These are phyloP conservation scores for Debaryomyces tyrocola DNA, from an alignment of 805 yeast species.

Conservation along the genomic window DNA sequence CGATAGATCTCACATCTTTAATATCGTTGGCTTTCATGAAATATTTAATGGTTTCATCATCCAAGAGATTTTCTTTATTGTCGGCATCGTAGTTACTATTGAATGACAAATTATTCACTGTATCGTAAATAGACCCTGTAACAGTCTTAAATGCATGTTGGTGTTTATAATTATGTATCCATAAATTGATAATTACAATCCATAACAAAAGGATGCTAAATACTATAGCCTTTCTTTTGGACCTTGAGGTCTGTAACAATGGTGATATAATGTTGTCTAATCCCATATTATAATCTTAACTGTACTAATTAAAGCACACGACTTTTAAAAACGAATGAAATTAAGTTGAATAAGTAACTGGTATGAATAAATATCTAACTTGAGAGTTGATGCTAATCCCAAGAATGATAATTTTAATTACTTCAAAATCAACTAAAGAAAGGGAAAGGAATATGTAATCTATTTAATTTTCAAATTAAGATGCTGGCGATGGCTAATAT, in stretches of 20 bases:
- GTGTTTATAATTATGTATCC: background rate
- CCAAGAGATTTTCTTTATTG: conserved; percentile 4
- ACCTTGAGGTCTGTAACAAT: background rate
- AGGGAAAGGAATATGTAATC: no score
- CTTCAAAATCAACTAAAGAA: no score
- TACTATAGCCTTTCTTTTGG: background rate
- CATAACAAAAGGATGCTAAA: background rate
- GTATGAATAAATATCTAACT: no score
- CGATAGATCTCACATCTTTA: conserved; percentile 19
- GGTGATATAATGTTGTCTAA: background rate
- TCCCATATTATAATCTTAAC: no score
- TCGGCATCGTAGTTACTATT: background rate
- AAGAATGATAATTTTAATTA: no score
- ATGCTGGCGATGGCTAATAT: no score
- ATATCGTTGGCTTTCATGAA: conserved; percentile 7
- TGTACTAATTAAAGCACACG: no score
- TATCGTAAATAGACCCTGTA: background rate
- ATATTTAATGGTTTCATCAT: conserved; percentile 10
- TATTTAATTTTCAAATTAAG: no score
- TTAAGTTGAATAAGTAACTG: no score
- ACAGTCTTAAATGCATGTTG: background rate
- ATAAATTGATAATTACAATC: background rate
- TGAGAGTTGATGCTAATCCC: no score
- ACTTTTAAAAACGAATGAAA: no score
- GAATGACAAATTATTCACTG: background rate